Evolutionary conservation across 2,329 filamentous ascomycete species (phyloP).

Genomic region (Elsinoe australis): DNA sequence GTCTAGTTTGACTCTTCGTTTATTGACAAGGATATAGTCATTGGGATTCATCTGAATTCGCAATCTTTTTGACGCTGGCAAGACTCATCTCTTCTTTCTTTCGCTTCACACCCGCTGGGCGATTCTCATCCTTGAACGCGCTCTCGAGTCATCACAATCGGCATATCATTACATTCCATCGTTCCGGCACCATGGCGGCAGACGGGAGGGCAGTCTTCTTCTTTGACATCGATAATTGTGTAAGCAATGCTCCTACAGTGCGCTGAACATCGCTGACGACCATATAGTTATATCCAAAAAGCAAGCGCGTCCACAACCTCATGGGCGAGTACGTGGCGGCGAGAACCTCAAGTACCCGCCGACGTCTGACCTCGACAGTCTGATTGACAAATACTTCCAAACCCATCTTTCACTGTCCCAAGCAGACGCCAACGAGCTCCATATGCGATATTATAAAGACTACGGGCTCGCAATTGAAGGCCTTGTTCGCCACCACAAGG

Average conservation of each 20-base stretch:
- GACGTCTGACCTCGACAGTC: background rate
- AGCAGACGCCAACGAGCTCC: slow-evolving; percentile 76
- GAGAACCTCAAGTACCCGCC: no score
- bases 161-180: background rate
- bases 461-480: slow-evolving; percentile 98
- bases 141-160: background rate
- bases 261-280: background rate
- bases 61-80: no score
- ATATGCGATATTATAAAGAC: slow-evolving; percentile 86
- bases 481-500: slow-evolving; percentile 85
- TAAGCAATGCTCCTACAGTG: slow-evolving; percentile 34
- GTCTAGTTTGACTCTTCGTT: no score
- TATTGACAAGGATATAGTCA: no score
- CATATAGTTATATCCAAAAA: slow-evolving; percentile 69
- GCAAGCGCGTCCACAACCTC: slow-evolving; percentile 75
- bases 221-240: slow-evolving; percentile 98
- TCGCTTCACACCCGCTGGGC: background rate
- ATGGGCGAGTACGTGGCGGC: slow-evolving; percentile 56
- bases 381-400: slow-evolving; percentile 50
- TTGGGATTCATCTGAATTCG: no score
- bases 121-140: background rate
- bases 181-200: slow-evolving; percentile 19
- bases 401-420: slow-evolving; percentile 64
- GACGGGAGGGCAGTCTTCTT: slow-evolving; percentile 51
- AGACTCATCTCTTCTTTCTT: background rate